Evolutionary conservation across 176 grass and related monocot species (phyloP), one percentile per base, ranked within the genome.

Genomic region (Chrysopogon serrulatus): DNA sequence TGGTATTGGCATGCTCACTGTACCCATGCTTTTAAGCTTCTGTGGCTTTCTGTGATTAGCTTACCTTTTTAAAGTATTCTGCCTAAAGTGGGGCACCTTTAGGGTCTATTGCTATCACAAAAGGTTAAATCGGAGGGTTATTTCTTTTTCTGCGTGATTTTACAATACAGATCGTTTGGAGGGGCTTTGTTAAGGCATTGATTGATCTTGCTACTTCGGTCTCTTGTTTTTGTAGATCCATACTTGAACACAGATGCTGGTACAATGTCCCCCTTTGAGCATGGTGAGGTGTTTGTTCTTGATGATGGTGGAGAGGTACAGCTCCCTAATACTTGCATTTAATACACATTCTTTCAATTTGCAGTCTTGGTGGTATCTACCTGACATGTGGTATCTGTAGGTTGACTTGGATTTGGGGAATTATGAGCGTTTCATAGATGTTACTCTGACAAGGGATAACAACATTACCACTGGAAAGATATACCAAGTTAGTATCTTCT

Each of bases 401-500:
- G 96, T 98, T 37, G 96, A 98, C 66, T 85, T 98, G 89, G 96
- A 98, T 85, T 79, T 98, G 36, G 96, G 96, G 41, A 98, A 98
- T 64, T 98, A 98, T 65, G 96, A 98, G 42, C 92, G 96, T 65
- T 98, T 98, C 77, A 74, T 98, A 68, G 96, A 98, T 94, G 83
- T 98, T 27, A 98, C 87, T 39, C 86, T 98, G 65, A 98, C 93
- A 0, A 94, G 85, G 82, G 89, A 89, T 62, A 98, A 96, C 85
- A 98, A 98, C 84, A 92, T 98, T 79, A 98, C 96, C 64, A 98
- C 91, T 9, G 96, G 96, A 77, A 98, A 98, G 79, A 94, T 98
- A 90, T 98, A 98, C 86, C 96, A 95, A 93, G 96, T 84, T 47
- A 88, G 78, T 81, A 34, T 48, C 2, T 57, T n/a, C 4, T 40